Conservation (phyloP, 2,329 filamentous ascomycete genomes). For the Penicillium sp. region DNA sequence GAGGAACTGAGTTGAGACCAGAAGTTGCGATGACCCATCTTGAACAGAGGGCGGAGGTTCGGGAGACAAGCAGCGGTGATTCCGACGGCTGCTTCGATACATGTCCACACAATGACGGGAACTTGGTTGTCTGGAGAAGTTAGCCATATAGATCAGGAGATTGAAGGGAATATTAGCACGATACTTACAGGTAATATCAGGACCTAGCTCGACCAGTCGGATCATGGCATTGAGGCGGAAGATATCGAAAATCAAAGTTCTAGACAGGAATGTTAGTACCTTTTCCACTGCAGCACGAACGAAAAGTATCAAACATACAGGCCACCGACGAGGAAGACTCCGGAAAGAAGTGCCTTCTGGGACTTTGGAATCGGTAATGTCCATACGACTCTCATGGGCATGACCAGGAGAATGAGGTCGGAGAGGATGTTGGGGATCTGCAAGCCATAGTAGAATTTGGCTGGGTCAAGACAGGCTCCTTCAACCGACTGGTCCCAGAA, state of each 20-base stretch:
- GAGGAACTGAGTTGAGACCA: conserved; percentile 18
- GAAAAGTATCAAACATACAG: conserved; percentile 15
- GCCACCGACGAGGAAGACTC: conserved; percentile 28
- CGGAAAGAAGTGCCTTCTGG: conserved; percentile 24
- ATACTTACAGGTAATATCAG: conserved; percentile 30
- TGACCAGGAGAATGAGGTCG: conserved; percentile 25
- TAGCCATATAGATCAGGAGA: neutral
- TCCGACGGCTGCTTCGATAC: conserved; percentile 27
- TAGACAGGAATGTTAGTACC: conserved; percentile 3
- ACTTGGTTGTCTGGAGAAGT: conserved; percentile 26
- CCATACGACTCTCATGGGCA: conserved; percentile 29
- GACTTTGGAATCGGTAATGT: conserved; percentile 21
- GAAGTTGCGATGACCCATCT: conserved; percentile 14
- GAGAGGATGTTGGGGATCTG: conserved; percentile 32
- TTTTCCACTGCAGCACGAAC: neutral
- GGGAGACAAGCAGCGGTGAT: conserved; percentile 31
- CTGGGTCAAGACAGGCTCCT: conserved; percentile 25
- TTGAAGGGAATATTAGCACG: neutral
- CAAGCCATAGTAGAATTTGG: conserved; percentile 26
- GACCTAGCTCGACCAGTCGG: conserved; percentile 17
- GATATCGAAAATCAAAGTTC: conserved; percentile 27
- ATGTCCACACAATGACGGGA: conserved; percentile 29
- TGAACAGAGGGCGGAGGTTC: conserved; percentile 27
- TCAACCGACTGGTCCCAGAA: conserved; percentile 25
- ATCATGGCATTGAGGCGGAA: conserved; percentile 28